Percentiles rank a stretch among this genome's conserved stretches.
Evolutionary conservation across 1,284 basidiomycete genomes (phyloP).

Genomic region (Quambalaria eucalypti): DNA sequence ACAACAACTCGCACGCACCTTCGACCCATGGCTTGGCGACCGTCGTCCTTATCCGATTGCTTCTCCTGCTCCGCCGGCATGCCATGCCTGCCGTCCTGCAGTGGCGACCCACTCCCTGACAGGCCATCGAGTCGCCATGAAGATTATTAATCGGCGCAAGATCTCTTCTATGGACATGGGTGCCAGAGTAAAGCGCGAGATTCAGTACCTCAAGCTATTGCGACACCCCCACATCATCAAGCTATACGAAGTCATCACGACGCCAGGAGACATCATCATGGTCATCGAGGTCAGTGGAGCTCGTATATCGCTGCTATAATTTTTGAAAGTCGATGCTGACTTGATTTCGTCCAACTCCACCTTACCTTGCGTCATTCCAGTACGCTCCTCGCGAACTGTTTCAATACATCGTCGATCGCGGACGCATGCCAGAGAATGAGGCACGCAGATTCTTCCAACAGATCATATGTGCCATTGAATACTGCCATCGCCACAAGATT

Average conservation of each 20-base stretch:
- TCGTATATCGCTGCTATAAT: not conserved
- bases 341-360: not conserved
- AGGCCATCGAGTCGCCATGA: conserved; percentile 92
- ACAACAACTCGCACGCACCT: too few relatives aligned
- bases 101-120: conserved; percentile 90
- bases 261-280: conserved; percentile 46
- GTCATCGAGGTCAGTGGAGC: conserved; percentile 31
- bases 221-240: conserved; percentile 47
- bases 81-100: conserved; percentile 50
- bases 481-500: conserved; percentile 46
- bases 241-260: conserved; percentile 46
- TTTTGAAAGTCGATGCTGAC: not conserved
- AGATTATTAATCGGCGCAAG: conserved; percentile 89
- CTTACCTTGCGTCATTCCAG: conserved; percentile 1
- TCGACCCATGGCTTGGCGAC: too few relatives aligned
- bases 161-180: conserved; percentile 70
- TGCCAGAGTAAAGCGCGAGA: conserved; percentile 71
- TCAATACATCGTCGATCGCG: conserved; percentile 45
- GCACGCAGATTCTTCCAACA: conserved; percentile 46
- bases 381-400: conserved; percentile 45
- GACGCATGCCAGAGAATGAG: conserved; percentile 40
- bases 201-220: conserved; percentile 43
- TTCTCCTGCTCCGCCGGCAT: not conserved
- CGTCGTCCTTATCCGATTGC: not conserved
- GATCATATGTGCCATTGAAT: conserved; percentile 44